Percentiles rank a stretch among this genome's conserved stretches.
Evolutionary conservation across 352 stramenopile species (phyloP).

Genomic region (Stramenopiles sp.): DNA sequence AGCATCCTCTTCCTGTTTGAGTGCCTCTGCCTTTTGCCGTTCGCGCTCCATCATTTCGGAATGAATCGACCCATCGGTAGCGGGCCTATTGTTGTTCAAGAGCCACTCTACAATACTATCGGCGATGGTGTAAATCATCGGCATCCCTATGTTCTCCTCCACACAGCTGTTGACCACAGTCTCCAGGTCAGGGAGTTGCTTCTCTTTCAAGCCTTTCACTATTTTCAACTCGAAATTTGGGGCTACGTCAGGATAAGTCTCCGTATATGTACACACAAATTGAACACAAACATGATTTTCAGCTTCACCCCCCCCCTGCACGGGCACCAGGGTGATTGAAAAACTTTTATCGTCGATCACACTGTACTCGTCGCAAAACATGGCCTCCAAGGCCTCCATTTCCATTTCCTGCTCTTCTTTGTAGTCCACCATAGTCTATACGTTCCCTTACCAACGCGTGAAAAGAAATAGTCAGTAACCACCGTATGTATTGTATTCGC

Average conservation of each 20-base stretch:
- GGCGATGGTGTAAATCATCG: background rate
- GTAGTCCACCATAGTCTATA: background rate
- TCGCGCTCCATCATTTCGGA: background rate
- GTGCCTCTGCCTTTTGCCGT: background rate
- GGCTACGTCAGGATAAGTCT: background rate
- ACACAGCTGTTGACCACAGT: background rate
- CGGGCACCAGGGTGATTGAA: background rate
- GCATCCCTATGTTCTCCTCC: slow-evolving; percentile 1
- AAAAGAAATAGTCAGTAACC: no score
- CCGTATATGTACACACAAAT: background rate
- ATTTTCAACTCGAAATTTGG: background rate
- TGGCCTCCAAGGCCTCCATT: background rate
- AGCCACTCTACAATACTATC: background rate
- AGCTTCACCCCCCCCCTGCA: background rate
- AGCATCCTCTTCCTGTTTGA: background rate
- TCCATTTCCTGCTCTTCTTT: slow-evolving; percentile 2
- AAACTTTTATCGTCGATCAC: background rate
- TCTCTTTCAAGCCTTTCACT: slow-evolving; percentile 1
- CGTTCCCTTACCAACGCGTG: no score
- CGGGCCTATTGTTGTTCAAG: background rate
- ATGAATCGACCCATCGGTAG: background rate
- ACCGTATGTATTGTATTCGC: no score
- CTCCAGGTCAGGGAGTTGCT: background rate
- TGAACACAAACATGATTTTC: background rate
- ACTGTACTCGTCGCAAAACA: background rate